Conservation (phyloP, 2,329 filamentous ascomycete genomes). For the Colletotrichum melonis region DNA sequence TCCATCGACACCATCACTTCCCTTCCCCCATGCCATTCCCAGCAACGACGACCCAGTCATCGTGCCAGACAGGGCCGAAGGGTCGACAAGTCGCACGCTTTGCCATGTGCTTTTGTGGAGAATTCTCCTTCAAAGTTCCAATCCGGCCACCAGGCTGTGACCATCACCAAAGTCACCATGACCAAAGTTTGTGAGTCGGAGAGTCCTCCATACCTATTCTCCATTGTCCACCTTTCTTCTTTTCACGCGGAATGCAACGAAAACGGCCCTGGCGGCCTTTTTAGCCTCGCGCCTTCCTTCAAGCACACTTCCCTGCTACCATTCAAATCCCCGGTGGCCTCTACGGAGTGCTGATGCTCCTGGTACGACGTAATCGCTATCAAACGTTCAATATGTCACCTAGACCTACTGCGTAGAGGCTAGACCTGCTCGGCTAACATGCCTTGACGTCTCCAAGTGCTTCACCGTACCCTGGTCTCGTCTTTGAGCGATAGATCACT, state of each 20-base stretch:
- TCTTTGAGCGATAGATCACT: neutral
- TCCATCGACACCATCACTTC: neutral
- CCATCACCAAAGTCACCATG: neutral
- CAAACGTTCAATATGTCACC: neutral
- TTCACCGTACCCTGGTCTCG: neutral
- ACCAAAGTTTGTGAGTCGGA: neutral
- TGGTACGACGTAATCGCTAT: slow-evolving; percentile 2
- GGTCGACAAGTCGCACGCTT: neutral
- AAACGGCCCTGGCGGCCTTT: slow-evolving; percentile 7
- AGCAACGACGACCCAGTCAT: neutral
- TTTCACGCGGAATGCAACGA: slow-evolving; percentile 6
- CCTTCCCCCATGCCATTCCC: slow-evolving; percentile 18
- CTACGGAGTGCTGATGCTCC: neutral
- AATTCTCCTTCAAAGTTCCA: neutral
- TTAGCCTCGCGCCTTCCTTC: slow-evolving; percentile 5
- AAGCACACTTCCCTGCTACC: neutral
- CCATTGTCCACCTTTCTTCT: neutral
- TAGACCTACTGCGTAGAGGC: neutral
- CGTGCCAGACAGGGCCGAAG: neutral
- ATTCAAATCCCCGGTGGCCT: neutral
- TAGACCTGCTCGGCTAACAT: slow-evolving; percentile 13
- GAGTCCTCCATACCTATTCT: neutral
- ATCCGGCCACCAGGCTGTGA: neutral
- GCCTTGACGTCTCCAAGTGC: neutral
- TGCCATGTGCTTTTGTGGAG: slow-evolving; percentile 30